These are phyloP conservation scores for Centella asiatica DNA, from an alignment of 129 eudicot genomes.

Conservation along the genomic window DNA sequence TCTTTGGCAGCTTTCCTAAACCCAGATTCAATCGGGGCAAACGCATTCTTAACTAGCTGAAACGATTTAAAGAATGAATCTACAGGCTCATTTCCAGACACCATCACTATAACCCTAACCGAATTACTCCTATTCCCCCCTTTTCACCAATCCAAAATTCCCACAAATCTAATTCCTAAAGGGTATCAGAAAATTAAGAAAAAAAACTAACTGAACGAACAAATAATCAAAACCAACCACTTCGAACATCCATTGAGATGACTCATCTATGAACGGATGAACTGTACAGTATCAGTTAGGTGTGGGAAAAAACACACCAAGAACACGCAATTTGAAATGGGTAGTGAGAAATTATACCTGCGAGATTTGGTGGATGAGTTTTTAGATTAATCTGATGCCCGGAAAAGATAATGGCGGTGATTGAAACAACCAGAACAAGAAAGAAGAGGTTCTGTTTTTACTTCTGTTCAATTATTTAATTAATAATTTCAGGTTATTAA, in stretches of 20 bases:
- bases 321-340: background rate
- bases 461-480: background rate
- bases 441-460: background rate
- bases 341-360: background rate
- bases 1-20: constrained; percentile 64
- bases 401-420: constrained; percentile 7
- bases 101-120: constrained; percentile 37
- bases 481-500: background rate
- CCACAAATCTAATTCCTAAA: background rate
- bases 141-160: background rate
- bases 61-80: constrained; percentile 62
- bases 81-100: constrained; percentile 66
- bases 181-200: no score
- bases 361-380: background rate
- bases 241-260: background rate
- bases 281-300: constrained; percentile 3
- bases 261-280: background rate
- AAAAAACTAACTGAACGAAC: background rate
- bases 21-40: constrained; percentile 68
- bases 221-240: background rate
- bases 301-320: background rate
- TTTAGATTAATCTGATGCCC: constrained; percentile 5
- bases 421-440: background rate
- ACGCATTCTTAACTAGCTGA: constrained; percentile 52
- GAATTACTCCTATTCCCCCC: constrained; percentile 16